A percentile compares a stretch with the other conserved stretches of the same genome.
Conservation (phyloP, 495 filamentous ascomycete species). For the Staphylotrichum tortipilum region DNA sequence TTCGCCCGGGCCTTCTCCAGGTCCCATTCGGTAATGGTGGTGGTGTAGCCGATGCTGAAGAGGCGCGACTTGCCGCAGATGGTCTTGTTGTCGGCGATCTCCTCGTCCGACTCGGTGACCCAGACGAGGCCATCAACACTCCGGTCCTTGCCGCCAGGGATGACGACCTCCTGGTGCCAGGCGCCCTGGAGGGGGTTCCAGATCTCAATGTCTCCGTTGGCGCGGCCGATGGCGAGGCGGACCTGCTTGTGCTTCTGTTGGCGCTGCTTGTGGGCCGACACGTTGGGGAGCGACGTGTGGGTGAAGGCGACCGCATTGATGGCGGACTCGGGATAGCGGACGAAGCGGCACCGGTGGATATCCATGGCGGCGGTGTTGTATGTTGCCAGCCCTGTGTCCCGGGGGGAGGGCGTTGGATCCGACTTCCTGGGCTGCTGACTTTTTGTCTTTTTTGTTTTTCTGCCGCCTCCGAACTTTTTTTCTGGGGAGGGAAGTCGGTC, state of each 20-base stretch:
- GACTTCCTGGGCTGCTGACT: not conserved
- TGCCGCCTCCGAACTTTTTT: constrained; percentile 16
- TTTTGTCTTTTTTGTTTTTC: constrained; percentile 29
- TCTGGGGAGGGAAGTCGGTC: constrained; percentile 14
- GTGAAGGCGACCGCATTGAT: constrained; percentile 95
- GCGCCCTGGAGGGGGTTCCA: constrained; percentile 84
- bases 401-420: constrained; percentile 4
- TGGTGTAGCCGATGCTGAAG: constrained; percentile 94
- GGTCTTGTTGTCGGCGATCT: constrained; percentile 50
- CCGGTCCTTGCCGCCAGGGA: constrained; percentile 74
- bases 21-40: constrained; percentile 91
- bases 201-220: constrained; percentile 95
- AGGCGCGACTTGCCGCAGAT: constrained; percentile 69
- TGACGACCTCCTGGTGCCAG: constrained; percentile 84
- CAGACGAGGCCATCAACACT: constrained; percentile 86
- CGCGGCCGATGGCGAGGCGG: constrained; percentile 83
- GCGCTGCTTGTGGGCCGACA: constrained; percentile 51
- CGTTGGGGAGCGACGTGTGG: constrained; percentile 57
- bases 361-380: constrained; percentile 55
- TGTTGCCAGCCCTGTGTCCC: constrained; percentile 12
- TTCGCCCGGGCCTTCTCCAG: constrained; percentile 63
- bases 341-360: constrained; percentile 93
- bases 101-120: constrained; percentile 75
- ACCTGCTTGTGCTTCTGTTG: constrained; percentile 31
- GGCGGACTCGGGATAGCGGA: constrained; percentile 84